These are phyloP conservation scores for Hygrophorus pudorinus DNA, from an alignment of 768 basidiomycete species.

Conservation along the genomic window DNA sequence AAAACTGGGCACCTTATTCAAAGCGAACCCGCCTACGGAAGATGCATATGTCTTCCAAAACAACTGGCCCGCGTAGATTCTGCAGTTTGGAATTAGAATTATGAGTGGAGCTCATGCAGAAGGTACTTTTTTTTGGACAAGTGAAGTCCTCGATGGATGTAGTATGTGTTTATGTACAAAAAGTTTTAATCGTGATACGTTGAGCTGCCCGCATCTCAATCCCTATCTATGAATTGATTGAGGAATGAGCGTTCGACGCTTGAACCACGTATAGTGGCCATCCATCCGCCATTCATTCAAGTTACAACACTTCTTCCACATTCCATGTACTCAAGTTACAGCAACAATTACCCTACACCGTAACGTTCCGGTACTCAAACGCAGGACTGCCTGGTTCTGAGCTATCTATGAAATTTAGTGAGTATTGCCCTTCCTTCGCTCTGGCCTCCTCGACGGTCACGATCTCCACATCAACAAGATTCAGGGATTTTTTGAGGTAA, in stretches of 20 bases:
- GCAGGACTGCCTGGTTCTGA: conserved; percentile 84
- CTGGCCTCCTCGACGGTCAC: conserved; percentile 59
- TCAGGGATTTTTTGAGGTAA: conserved; percentile 73
- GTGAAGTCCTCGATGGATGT: no score
- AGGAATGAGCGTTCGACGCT: no score
- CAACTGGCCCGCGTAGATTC: conserved; percentile 35
- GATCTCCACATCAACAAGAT: conserved; percentile 61
- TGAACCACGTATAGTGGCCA: no score
- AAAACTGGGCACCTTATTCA: conserved; percentile 49
- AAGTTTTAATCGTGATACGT: no score
- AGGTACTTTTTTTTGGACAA: neutral
- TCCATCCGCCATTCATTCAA: no score
- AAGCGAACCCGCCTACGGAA: conserved; percentile 59
- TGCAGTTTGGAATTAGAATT: neutral
- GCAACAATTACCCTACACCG: conserved; percentile 20
- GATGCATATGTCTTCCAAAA: conserved; percentile 65
- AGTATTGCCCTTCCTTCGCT: conserved; percentile 44
- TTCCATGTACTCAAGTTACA: no score
- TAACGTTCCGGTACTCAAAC: conserved; percentile 85
- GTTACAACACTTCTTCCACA: no score
- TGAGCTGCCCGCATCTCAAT: no score
- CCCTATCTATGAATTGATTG: no score
- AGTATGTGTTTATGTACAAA: no score
- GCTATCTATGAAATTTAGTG: conserved; percentile 61
- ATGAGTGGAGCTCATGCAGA: neutral